Conservation (phyloP, 352 stramenopile species). For the Blastocystis sp. region DNA sequence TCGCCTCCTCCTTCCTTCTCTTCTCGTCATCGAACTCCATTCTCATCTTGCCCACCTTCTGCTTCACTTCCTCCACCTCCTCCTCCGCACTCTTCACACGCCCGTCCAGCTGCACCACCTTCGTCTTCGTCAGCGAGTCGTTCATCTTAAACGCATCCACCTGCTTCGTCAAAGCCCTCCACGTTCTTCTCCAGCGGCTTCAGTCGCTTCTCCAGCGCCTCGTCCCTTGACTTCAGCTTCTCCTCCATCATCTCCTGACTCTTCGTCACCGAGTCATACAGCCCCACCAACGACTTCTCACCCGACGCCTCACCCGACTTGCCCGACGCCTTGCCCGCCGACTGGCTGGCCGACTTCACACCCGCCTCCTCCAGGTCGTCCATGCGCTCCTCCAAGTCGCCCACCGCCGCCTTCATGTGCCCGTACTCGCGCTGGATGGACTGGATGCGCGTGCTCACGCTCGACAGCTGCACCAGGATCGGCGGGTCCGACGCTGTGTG, state of each 20-base stretch:
- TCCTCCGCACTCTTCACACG: conserved; percentile 4
- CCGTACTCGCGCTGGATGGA: conserved; percentile 1
- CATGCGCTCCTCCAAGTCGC: not conserved
- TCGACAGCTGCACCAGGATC: not conserved
- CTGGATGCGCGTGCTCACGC: not conserved
- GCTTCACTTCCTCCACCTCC: not conserved
- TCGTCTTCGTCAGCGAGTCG: not conserved
- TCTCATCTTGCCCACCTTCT: not conserved
- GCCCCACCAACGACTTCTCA: not conserved
- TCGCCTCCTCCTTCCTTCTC: not conserved
- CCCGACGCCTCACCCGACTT: not conserved
- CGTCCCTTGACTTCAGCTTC: not conserved
- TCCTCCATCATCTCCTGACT: not conserved
- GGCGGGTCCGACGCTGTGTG: not conserved
- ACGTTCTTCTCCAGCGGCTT: not conserved
- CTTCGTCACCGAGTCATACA: not conserved
- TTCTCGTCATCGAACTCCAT: not conserved
- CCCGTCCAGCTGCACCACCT: not conserved
- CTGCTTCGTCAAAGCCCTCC: not conserved
- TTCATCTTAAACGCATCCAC: not conserved
- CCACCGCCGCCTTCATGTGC: not conserved
- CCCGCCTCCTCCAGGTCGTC: conserved; percentile 9
- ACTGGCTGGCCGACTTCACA: not conserved
- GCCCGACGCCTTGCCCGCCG: not conserved
- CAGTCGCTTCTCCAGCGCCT: conserved; percentile 3